Base-by-base conservation (phyloP, 768 basidiomycete genomes). In the Tricholoma sp. region DNA sequence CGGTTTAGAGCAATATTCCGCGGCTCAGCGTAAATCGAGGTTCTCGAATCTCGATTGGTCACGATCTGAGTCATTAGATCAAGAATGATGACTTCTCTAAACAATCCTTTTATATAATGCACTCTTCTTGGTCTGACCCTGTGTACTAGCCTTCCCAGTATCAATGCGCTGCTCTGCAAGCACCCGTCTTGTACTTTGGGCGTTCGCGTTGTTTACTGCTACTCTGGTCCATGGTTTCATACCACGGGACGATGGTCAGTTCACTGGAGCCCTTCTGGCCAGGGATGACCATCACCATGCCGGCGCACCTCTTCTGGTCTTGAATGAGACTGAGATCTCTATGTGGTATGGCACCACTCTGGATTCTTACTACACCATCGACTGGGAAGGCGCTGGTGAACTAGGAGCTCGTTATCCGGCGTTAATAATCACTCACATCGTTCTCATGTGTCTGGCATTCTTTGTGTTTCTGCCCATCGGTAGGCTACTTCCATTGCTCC, bases 401-500 rank as follows among this genome's bases (percentile, higher is more conserved):
- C 50, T 74, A 31, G 47, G 29, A 10, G 59, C 72, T 24, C 78
- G 83, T 36, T 80, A 87, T 67, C 84, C 85, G n/a, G 80, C 77
- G 12, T 72, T 94, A 56, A 91, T 95, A 76, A 73, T 79, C 41
- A 66, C 84, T 3, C 95, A 97, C 68, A 82, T 77, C n/a, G 54
- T 85, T 4, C 80, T 83, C 62, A 89, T 94, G 86, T 75, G 71
- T 55, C 67, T 87, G 2, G 93, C 92, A 13, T 96, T 92, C 72
- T 94, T 97, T 64, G 79, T 84, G 12, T 82, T 85, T 11, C 78
- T 97, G 18, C 95, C 94, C 18, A 77, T 85, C 44, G 85, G 94
- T 94, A 67, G 64, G 83, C 34, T 42, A 39, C 3, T 10, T 9
- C 17, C 20, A 36, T 32, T 29, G 52, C 48, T 49, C 55, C 44